Conservation (phyloP, 257 asterid genomes). For the Ophiorrhiza pumila region DNA sequence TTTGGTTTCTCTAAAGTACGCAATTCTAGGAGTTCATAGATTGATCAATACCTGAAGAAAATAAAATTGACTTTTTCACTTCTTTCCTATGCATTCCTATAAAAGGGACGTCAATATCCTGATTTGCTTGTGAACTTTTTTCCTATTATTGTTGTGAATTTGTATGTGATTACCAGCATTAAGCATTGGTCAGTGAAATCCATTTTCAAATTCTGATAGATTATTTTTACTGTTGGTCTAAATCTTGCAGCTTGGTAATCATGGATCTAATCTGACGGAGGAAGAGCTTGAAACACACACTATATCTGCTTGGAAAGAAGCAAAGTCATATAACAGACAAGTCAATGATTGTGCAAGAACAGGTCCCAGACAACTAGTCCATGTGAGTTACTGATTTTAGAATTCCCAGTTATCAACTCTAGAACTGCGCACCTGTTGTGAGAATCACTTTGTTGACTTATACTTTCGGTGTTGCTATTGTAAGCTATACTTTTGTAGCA, state of each 20-base stretch:
- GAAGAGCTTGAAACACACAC: constrained; percentile 37
- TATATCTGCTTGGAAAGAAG: constrained; percentile 38
- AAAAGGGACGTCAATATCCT: not conserved
- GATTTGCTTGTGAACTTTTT: not conserved
- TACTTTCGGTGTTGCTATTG: not conserved
- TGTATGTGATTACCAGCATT: not conserved
- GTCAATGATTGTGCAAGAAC: constrained; percentile 16
- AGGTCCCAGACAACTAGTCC: constrained; percentile 51
- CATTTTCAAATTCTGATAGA: not conserved
- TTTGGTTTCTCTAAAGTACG: not conserved
- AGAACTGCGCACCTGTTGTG: not conserved
- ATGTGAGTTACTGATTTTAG: constrained; percentile 46
- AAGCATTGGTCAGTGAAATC: not conserved
- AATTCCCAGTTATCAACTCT: not conserved
- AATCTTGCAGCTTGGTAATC: constrained; percentile 33
- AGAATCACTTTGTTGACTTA: not conserved
- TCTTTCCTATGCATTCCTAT: not conserved
- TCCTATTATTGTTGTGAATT: not conserved
- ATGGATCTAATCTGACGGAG: constrained; percentile 32
- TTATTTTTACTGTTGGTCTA: not conserved
- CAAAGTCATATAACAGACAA: constrained; percentile 21
- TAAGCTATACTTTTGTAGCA: not conserved
- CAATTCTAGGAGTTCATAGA: not conserved
- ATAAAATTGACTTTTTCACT: not conserved
- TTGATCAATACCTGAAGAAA: not conserved